Evolutionary conservation across 306 rosid genomes (phyloP), one percentile per base, ranked within the genome.

Genomic region (Malus sieversii): DNA sequence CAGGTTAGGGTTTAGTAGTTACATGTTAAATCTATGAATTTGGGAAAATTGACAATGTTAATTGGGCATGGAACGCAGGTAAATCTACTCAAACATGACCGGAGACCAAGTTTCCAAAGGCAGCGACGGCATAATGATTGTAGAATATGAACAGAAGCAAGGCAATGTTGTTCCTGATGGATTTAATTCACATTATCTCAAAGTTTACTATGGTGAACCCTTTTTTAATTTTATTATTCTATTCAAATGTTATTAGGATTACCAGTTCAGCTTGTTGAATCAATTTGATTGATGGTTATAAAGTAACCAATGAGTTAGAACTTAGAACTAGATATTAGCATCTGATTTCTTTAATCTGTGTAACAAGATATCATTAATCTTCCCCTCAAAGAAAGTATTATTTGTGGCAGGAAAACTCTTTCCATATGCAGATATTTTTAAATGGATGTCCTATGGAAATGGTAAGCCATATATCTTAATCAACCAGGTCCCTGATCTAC

Each of bases 391-490:
- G 42, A 38, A 23, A 29, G 53, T 70, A 38, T 48, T 69, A 60
- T 35, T 73, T 67, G 62, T 62, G 44, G 57, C 87, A 95, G 99
- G 96, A 68, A 95, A 92, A 83, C 79, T 95, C 33, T 95, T 92
- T 81, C 97, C 99, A 30, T 80, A 77, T 25, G 85, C 85, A 23
- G 99, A 95, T 86, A 64, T 90, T 14, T 85, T 75, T 68, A 92
- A 76, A 78, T 95, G 99, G 97, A 73, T 89, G 85, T 89, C 97
- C 68, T 95, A 92, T 25, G 97, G 96, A 60, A 88, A 95, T 53
- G 97, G 98, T 92, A 83, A 73, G 84, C 75, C 68, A 5, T 38
- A 2, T 20, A 9, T 63, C 57, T 27, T n/a, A 13, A 16, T 32
- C 35, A 40, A 42, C 45, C 55, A 5, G 11, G 25, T 59, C 22